Evolutionary conservation across 768 basidiomycete genomes (phyloP).

Genomic region (Thelephora ganbajun): DNA sequence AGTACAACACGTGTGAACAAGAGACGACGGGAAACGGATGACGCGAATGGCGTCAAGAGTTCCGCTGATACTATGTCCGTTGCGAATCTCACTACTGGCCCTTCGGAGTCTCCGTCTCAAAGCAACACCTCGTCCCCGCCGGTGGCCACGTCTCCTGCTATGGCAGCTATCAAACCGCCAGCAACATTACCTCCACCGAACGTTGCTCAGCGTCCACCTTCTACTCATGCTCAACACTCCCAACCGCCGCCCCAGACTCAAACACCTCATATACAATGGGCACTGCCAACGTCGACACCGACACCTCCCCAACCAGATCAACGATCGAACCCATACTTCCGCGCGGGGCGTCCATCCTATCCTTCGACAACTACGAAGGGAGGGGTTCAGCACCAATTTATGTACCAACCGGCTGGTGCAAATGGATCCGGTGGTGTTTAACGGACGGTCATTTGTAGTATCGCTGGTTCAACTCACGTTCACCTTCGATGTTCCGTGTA

Average conservation of each 20-base stretch:
- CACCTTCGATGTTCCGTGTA: too few relatives aligned
- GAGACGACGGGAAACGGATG: constrained; percentile 31
- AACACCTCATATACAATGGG: not conserved
- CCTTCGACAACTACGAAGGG: not conserved
- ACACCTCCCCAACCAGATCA: not conserved
- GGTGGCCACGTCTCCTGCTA: not conserved
- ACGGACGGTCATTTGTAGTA: not conserved
- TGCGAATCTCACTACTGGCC: not conserved
- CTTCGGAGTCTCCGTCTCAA: not conserved
- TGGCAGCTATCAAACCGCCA: not conserved
- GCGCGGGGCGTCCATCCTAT: not conserved
- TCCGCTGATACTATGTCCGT: not conserved
- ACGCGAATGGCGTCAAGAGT: not conserved
- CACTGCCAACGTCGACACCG: not conserved
- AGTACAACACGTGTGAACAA: constrained; percentile 53
- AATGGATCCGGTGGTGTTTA: not conserved
- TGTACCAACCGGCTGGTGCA: not conserved
- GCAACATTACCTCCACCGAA: not conserved
- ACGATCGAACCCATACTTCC: not conserved
- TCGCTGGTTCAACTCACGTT: not conserved
- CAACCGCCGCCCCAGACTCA: not conserved
- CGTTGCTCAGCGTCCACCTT: too few relatives aligned
- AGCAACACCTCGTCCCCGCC: not conserved
- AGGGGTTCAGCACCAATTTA: not conserved
- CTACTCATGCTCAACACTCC: not conserved